Percentiles rank a stretch among this genome's conserved stretches.
phyloP scores from a whole-genome alignment of 768 basidiomycete species.

The Kwoniella sp. region DNA sequence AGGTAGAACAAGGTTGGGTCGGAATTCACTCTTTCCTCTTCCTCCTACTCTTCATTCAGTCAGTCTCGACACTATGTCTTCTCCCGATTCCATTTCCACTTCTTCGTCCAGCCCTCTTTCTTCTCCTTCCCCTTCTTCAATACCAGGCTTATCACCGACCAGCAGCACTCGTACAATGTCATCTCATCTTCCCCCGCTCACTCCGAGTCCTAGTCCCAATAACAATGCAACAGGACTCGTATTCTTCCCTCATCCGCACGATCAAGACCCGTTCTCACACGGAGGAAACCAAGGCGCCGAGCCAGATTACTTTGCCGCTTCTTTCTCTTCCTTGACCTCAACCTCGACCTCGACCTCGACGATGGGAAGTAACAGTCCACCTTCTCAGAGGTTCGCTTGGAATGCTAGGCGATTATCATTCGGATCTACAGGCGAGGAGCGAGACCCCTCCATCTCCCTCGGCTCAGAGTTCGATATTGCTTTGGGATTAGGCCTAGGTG shows the following conservation, averaged over 20 bases:
- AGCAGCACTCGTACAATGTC: slow-evolving; percentile 4
- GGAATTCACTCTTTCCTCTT: slow-evolving; percentile 1
- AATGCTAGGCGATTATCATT: background rate
- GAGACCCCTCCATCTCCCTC: background rate
- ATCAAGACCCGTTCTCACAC: background rate
- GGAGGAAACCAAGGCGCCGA: too few species aligned
- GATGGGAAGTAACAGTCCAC: background rate
- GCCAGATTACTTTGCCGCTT: slow-evolving; percentile 2
- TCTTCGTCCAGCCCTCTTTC: too few species aligned
- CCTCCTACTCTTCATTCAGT: too few species aligned
- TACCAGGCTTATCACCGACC: slow-evolving; percentile 2
- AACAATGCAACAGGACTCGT: background rate
- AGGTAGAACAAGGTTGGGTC: background rate
- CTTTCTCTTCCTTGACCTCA: background rate
- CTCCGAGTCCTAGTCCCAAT: background rate
- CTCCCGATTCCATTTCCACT: background rate
- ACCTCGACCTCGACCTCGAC: too few species aligned
- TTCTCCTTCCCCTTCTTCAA: background rate
- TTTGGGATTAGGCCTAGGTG: background rate
- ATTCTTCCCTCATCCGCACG: slow-evolving; percentile 9
- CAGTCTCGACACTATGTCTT: background rate
- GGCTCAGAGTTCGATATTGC: background rate
- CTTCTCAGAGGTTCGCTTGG: background rate
- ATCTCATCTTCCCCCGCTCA: background rate
- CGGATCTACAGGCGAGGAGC: background rate